phyloP scores from a whole-genome alignment of 164 flowering plant species.

The Magnolia sinica region DNA sequence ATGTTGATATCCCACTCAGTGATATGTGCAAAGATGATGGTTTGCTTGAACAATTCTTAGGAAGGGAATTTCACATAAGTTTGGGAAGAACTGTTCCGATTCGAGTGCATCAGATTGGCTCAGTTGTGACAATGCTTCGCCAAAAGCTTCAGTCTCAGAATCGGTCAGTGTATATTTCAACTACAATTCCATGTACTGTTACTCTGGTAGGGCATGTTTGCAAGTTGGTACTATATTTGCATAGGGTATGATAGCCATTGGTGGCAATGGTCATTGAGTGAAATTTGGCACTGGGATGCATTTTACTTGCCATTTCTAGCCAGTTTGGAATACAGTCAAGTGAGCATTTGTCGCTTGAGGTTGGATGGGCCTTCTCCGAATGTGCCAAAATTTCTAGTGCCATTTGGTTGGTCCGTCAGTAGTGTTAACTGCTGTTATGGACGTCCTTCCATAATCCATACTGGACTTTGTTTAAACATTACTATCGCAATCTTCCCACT shows the following conservation, averaged over 20 bases:
- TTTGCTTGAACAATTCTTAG: conserved; percentile 63
- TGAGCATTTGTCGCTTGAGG: not conserved
- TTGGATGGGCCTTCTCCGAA: not conserved
- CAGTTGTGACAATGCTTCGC: conserved; percentile 79
- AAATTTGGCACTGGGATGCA: not conserved
- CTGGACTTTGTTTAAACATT: not conserved
- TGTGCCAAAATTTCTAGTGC: not conserved
- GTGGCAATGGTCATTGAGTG: not conserved
- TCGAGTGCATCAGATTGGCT: conserved; percentile 84
- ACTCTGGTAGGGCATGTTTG: not conserved
- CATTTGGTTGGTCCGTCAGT: not conserved
- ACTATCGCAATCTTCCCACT: too few relatives aligned
- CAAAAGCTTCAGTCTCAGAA: conserved; percentile 68
- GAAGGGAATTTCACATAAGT: conserved; percentile 86
- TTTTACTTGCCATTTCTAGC: not conserved
- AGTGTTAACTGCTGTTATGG: not conserved
- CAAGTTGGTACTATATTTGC: too few relatives aligned
- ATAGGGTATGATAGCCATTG: not conserved
- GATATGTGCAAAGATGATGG: conserved; percentile 50
- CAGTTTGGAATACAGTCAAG: too few relatives aligned
- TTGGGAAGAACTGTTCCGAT: conserved; percentile 93
- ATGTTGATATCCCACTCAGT: conserved; percentile 61
- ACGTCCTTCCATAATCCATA: not conserved
- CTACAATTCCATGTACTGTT: not conserved
- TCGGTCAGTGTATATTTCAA: conserved; percentile 36